phyloP scores from a whole-genome alignment of 192 early-diverging fungal species.

The Backusella circina region DNA sequence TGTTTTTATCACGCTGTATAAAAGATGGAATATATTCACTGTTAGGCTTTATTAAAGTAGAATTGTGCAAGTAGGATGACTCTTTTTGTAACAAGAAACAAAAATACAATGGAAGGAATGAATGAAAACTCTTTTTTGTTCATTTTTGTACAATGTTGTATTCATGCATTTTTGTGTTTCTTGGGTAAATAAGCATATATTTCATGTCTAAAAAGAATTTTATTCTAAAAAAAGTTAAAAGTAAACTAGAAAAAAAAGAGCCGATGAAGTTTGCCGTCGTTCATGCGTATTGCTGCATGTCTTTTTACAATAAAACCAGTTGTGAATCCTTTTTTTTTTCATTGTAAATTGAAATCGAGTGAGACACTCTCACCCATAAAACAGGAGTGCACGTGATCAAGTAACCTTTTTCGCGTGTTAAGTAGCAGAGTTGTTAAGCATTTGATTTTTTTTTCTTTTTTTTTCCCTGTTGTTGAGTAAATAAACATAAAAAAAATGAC shows the following conservation, averaged over 20 bases:
- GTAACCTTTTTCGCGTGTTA: background rate
- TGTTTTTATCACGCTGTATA: background rate
- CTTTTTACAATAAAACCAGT: conserved; percentile 1
- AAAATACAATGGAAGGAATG: no score
- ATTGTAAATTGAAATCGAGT: background rate
- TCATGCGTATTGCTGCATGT: background rate
- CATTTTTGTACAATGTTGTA: background rate
- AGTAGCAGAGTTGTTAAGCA: background rate
- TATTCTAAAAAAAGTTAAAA: background rate
- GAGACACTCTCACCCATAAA: background rate
- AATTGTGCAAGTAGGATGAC: background rate
- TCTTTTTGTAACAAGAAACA: background rate
- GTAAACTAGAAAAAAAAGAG: background rate
- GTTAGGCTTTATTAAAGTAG: background rate
- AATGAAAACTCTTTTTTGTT: background rate
- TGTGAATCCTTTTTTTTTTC: background rate
- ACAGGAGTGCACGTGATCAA: background rate
- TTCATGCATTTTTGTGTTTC: background rate
- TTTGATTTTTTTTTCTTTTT: background rate
- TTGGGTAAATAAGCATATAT: background rate
- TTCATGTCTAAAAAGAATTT: background rate
- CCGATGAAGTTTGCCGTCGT: background rate
- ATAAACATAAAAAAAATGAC: conserved; percentile 15
- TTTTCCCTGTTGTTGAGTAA: background rate
- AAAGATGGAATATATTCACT: background rate